These are phyloP conservation scores for Chlorella sp. DNA, from an alignment of 139 green algal genomes.

Conservation along the genomic window DNA sequence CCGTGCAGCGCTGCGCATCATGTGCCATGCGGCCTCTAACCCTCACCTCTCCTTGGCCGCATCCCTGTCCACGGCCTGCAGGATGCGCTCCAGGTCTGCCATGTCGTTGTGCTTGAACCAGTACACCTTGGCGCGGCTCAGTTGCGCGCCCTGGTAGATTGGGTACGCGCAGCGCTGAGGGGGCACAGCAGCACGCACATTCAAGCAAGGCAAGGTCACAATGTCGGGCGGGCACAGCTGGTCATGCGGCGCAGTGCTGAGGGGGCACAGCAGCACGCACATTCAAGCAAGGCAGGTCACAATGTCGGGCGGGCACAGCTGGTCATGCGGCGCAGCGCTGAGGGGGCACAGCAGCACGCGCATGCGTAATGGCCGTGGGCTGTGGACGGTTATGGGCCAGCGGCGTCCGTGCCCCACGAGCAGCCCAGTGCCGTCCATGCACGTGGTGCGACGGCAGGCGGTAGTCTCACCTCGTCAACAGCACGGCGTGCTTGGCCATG, in stretches of 20 bases:
- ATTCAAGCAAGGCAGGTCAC: too few species aligned
- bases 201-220: too few species aligned
- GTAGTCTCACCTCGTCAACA: too few species aligned
- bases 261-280: neutral
- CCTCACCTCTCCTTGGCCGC: constrained; percentile 40
- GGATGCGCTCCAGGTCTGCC: constrained; percentile 69
- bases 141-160: constrained; percentile 71
- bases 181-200: neutral
- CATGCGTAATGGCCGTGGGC: too few species aligned
- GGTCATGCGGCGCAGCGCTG: constrained; percentile 29
- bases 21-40: neutral
- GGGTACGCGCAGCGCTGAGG: constrained; percentile 46
- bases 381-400: too few species aligned
- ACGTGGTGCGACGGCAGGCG: too few species aligned
- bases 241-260: constrained; percentile 27
- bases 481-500: too few species aligned
- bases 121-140: constrained; percentile 67
- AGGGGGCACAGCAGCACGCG: neutral
- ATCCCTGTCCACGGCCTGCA: constrained; percentile 52
- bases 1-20: neutral
- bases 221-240: too few species aligned
- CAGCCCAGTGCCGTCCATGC: too few species aligned
- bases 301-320: too few species aligned
- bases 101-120: constrained; percentile 95
- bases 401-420: too few species aligned